These are phyloP conservation scores for Protomyces lactucae-debilis DNA, from an alignment of 1,139 yeast species.

Conservation along the genomic window DNA sequence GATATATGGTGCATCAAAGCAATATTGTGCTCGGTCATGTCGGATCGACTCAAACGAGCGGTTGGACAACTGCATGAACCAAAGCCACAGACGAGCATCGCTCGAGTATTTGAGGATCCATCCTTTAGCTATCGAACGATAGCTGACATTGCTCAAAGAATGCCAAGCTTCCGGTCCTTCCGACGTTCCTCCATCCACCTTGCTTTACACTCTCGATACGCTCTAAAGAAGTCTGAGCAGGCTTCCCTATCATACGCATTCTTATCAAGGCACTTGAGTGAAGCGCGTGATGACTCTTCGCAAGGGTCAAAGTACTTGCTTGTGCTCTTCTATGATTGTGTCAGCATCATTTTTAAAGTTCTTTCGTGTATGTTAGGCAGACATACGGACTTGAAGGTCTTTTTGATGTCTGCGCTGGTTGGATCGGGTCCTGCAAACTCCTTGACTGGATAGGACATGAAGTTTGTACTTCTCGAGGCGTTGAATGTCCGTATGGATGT, in stretches of 20 bases:
- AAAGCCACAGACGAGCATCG: too few species aligned
- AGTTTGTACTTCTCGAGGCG: background rate
- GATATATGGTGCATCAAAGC: too few species aligned
- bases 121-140: too few species aligned
- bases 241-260: conserved; percentile 19
- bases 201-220: conserved; percentile 19
- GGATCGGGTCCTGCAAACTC: conserved; percentile 25
- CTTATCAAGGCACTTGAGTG: conserved; percentile 25
- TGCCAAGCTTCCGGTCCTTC: conserved; percentile 12
- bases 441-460: background rate
- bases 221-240: conserved; percentile 20
- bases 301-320: conserved; percentile 24
- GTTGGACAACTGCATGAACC: too few species aligned
- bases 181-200: conserved; percentile 21
- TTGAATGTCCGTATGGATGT: too few species aligned
- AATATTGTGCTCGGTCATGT: too few species aligned
- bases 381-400: conserved; percentile 12
- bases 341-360: background rate
- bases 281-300: conserved; percentile 22
- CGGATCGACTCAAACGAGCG: too few species aligned
- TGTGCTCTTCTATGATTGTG: conserved; percentile 12
- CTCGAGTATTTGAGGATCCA: too few species aligned
- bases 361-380: background rate
- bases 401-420: conserved; percentile 16
- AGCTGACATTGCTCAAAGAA: background rate